Evolutionary conservation across 2,329 filamentous ascomycete species (phyloP).

Genomic region (Chrysosphaeria jannelii): DNA sequence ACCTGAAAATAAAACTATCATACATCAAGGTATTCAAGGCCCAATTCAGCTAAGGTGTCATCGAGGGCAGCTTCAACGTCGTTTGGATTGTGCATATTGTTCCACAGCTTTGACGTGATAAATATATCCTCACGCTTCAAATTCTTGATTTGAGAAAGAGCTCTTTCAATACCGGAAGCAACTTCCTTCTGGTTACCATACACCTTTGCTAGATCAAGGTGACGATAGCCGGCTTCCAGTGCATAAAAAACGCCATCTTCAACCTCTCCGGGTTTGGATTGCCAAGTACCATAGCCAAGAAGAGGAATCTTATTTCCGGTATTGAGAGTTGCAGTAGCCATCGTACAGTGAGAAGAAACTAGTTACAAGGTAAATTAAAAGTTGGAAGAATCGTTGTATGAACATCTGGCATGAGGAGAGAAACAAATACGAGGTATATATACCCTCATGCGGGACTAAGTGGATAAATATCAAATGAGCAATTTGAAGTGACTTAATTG

Average conservation of each 20-base stretch:
- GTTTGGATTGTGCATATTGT: constrained; percentile 15
- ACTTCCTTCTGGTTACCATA: constrained; percentile 11
- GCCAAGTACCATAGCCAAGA: background rate
- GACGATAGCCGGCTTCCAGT: constrained; percentile 13
- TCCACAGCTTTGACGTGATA: constrained; percentile 31
- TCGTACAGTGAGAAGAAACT: background rate
- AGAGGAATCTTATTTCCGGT: background rate
- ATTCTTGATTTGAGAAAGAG: constrained; percentile 1
- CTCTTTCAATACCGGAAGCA: constrained; percentile 3
- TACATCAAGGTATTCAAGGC: constrained; percentile 19
- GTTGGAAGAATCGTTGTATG: too few relatives aligned
- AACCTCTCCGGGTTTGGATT: constrained; percentile 10
- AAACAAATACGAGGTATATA: too few relatives aligned
- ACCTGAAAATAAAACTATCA: background rate
- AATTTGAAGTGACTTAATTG: too few relatives aligned
- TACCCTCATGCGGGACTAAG: too few relatives aligned
- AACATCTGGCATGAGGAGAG: too few relatives aligned
- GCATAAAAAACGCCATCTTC: constrained; percentile 16
- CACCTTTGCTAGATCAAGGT: constrained; percentile 17
- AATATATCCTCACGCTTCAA: constrained; percentile 7
- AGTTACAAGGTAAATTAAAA: too few relatives aligned
- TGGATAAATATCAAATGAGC: too few relatives aligned
- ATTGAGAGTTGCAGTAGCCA: background rate
- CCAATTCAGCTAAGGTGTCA: constrained; percentile 16
- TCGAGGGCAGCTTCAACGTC: constrained; percentile 18